A percentile compares a stretch with the other conserved stretches of the same genome.
Conservation (phyloP, 108 stramenopile genomes). For the Parietichytrium sp. region DNA sequence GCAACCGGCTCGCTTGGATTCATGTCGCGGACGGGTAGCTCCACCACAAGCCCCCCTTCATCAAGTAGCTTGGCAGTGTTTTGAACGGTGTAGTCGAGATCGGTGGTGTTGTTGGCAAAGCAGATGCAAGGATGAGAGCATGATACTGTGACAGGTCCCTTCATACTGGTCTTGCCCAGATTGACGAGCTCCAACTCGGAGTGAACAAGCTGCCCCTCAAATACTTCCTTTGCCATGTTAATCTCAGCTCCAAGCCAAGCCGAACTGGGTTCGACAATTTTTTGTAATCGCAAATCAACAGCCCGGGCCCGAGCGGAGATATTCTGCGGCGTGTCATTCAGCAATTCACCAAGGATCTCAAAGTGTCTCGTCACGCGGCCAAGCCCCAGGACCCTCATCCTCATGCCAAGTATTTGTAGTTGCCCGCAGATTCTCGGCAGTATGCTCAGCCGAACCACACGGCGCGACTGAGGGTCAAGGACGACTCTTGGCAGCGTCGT, state of each 20-base stretch:
- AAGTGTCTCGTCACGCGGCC: not conserved
- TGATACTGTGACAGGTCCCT: too few species aligned
- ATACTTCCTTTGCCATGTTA: not conserved
- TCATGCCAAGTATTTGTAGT: not conserved
- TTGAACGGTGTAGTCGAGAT: not conserved
- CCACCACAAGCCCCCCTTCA: not conserved
- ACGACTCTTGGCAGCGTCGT: not conserved
- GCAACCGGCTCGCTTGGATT: not conserved
- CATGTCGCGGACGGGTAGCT: not conserved
- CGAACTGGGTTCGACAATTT: not conserved
- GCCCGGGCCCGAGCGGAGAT: not conserved
- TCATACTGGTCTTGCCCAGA: not conserved
- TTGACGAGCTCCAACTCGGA: not conserved
- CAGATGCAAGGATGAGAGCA: not conserved
- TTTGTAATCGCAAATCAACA: not conserved
- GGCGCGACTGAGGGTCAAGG: not conserved
- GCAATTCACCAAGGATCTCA: not conserved
- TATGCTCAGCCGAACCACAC: constrained; percentile 10
- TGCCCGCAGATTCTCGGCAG: not conserved
- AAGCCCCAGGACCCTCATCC: not conserved
- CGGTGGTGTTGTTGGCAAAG: not conserved
- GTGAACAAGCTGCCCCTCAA: not conserved
- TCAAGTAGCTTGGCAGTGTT: not conserved
- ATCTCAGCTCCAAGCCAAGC: constrained; percentile 29
- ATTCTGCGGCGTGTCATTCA: not conserved